Evolutionary conservation across 1,139 yeast genomes (phyloP), one percentile per base, ranked within the genome.

Genomic region (Debaryomycetaceae sp.): DNA sequence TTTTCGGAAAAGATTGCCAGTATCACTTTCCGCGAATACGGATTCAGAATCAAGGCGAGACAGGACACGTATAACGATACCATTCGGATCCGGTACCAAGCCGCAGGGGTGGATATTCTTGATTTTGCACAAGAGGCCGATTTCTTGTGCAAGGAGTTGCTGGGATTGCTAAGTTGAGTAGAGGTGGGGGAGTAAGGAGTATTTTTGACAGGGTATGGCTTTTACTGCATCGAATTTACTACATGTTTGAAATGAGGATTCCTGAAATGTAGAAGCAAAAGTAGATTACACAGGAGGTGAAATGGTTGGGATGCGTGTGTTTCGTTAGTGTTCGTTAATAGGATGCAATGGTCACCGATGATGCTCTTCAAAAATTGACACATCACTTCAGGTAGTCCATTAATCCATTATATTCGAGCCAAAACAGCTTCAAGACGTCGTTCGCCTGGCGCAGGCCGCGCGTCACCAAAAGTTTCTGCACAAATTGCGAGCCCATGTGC

Each of bases 41-140:
- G 78, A 64, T 78, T 90, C 51, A 72, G 93, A 54, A 53, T 86
- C 29, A 74, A 79, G 45, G 96, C 95, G 6, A 74, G 77, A 50
- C 81, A 75, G 47, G 97, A 90, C 45, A 72, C 72, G 37, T 90
- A 80, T 52, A 80, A 86, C 44, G 95, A 87, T 32, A 73, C 69
- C 30, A 68, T 71, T 25, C 72, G 93, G 49, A 76, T 83, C 15
- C 73, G 95, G 49, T 83, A 79, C 52, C 77, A 77, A 35, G 79
- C 73, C 4, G 59, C 71, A 27, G 65, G 68, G 18, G 45, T 81
- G 20, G 62, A 62, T 29, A 68, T 67, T 20, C 48, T 85, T 31
- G 76, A 81, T 45, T 80, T 54, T 47, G 60, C 56, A 32, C 63
- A 65, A 22, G 95, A 85, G 49, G 63, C 77, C 31, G 78, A 72